Conservation (phyloP, 768 basidiomycete genomes). For the Aureoboletus auriporus region DNA sequence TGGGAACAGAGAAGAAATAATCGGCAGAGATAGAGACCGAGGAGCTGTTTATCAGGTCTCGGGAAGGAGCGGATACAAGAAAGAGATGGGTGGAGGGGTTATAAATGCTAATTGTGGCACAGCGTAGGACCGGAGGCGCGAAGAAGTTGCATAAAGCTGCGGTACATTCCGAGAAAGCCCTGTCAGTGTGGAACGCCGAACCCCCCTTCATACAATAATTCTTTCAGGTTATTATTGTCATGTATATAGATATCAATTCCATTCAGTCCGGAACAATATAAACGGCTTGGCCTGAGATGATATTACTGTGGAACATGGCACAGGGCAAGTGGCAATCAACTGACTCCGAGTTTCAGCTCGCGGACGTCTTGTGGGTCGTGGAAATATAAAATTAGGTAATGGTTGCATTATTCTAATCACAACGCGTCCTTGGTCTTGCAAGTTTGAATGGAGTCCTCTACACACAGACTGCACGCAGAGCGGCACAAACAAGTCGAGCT, state of each 20-base stretch:
- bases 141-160: constrained; percentile 22
- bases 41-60: constrained; percentile 2
- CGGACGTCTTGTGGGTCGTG: constrained; percentile 10
- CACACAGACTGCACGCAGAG: constrained; percentile 37
- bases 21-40: constrained; percentile 1
- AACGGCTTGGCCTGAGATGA: constrained; percentile 1
- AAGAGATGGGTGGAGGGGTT: constrained; percentile 13
- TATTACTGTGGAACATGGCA: constrained; percentile 3
- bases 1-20: constrained; percentile 16
- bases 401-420: constrained; percentile 8
- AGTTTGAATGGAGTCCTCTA: constrained; percentile 60
- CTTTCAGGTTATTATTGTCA: constrained; percentile 9
- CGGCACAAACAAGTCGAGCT: constrained; percentile 45
- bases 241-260: background rate
- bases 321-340: constrained; percentile 7
- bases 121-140: constrained; percentile 16
- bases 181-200: constrained; percentile 5
- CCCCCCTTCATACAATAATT: background rate
- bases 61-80: constrained; percentile 9
- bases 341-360: constrained; percentile 3
- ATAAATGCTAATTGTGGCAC: constrained; percentile 28
- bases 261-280: background rate
- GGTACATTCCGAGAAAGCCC: constrained; percentile 31
- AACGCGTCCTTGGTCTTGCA: constrained; percentile 20
- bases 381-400: constrained; percentile 18